A percentile compares a stretch with the other conserved stretches of the same genome.
Conservation (phyloP, 805 yeast species). For the Lipomyces starkeyi region DNA sequence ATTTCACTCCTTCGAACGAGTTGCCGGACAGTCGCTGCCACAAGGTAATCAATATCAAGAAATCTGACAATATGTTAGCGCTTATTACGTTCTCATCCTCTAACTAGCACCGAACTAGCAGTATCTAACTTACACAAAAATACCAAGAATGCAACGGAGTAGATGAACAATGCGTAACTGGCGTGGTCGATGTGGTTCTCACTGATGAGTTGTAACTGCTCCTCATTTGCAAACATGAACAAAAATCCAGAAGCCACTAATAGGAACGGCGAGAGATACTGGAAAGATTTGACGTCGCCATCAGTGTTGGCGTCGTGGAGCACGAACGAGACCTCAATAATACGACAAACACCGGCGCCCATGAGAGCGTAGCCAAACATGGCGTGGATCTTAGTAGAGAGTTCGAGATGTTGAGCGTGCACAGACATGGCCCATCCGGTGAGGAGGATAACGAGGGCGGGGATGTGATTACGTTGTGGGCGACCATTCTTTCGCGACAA, state of each 20-base stretch:
- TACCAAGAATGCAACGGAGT: constrained; percentile 75
- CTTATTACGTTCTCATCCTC: neutral
- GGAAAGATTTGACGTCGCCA: constrained; percentile 69
- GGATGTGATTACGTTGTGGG: constrained; percentile 72
- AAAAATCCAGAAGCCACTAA: constrained; percentile 77
- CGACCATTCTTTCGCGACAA: constrained; percentile 58
- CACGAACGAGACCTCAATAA: constrained; percentile 80
- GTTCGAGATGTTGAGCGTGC: constrained; percentile 74
- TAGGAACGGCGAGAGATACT: constrained; percentile 78
- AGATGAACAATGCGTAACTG: constrained; percentile 73
- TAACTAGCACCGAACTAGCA: neutral
- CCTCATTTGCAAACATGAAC: constrained; percentile 94
- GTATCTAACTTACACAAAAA: constrained; percentile 48
- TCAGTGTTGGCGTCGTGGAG: constrained; percentile 59
- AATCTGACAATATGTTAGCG: constrained; percentile 32
- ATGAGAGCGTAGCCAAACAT: constrained; percentile 84
- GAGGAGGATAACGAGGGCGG: constrained; percentile 78
- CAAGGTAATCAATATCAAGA: constrained; percentile 45
- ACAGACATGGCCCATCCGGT: constrained; percentile 96
- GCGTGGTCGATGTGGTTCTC: constrained; percentile 84
- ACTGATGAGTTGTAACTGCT: constrained; percentile 73
- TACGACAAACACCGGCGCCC: constrained; percentile 75
- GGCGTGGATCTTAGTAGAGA: constrained; percentile 86
- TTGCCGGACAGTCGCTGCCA: constrained; percentile 20
- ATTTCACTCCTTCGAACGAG: constrained; percentile 19